A percentile compares a stretch with the other conserved stretches of the same genome.
These are phyloP conservation scores for Blastobotrys peoriensis DNA, from an alignment of 805 yeast genomes.

Conservation along the genomic window DNA sequence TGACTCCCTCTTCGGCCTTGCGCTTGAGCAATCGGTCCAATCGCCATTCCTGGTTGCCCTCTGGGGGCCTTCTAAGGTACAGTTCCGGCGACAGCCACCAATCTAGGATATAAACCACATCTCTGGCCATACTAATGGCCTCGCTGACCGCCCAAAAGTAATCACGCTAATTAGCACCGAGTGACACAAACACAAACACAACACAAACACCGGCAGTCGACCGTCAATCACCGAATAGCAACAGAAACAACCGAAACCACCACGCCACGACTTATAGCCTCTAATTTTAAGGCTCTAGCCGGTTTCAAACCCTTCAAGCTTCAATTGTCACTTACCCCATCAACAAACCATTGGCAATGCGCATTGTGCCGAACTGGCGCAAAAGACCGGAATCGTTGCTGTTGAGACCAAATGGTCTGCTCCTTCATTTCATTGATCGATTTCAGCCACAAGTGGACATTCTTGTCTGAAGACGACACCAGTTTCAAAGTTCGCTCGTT, in stretches of 20 bases:
- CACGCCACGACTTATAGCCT: too few relatives aligned
- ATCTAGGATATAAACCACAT: constrained; percentile 89
- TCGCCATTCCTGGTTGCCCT: constrained; percentile 92
- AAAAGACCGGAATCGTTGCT: constrained; percentile 77
- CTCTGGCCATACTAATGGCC: constrained; percentile 89
- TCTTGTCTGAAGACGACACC: constrained; percentile 71
- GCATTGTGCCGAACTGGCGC: constrained; percentile 86
- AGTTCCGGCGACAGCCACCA: constrained; percentile 99
- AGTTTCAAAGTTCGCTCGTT: constrained; percentile 39
- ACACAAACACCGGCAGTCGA: neutral
- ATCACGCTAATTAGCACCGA: constrained; percentile 53
- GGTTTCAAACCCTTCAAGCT: too few relatives aligned
- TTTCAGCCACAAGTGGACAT: constrained; percentile 73
- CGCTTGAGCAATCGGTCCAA: constrained; percentile 80
- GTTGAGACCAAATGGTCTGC: constrained; percentile 64
- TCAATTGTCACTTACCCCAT: constrained; percentile 51
- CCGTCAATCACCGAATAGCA: neutral
- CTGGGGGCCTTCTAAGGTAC: constrained; percentile 87
- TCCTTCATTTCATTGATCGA: constrained; percentile 66
- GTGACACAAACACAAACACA: constrained; percentile 16
- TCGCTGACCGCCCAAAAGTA: constrained; percentile 94
- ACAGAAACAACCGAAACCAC: neutral
- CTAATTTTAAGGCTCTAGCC: too few relatives aligned
- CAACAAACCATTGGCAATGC: constrained; percentile 95
- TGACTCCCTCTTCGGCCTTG: constrained; percentile 92